phyloP scores from a whole-genome alignment of 495 filamentous ascomycete genomes.

The Hyaloscypha hepaticicola region DNA sequence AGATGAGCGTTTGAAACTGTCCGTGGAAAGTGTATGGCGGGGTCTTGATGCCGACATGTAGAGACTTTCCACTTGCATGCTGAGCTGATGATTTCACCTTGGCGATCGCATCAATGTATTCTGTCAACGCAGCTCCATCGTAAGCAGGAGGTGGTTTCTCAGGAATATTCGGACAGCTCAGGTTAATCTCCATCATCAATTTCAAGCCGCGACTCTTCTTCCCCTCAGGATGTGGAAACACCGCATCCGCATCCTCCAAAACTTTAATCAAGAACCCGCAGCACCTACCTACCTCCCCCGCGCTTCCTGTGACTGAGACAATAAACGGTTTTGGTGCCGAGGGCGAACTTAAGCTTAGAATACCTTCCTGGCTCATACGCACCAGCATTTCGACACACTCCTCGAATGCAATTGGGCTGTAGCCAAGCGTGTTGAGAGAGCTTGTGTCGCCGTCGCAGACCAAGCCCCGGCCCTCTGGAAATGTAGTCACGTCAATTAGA shows the following conservation, averaged over 20 bases:
- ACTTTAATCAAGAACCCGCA: slow-evolving; percentile 37
- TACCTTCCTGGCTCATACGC: slow-evolving; percentile 8
- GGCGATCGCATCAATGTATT: slow-evolving; percentile 48
- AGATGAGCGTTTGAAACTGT: slow-evolving; percentile 55
- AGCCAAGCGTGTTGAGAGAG: slow-evolving; percentile 69
- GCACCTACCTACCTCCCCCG: slow-evolving; percentile 46
- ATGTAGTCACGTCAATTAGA: not conserved
- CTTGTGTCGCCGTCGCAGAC: slow-evolving; percentile 35
- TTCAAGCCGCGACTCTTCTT: slow-evolving; percentile 25
- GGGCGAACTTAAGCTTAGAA: not conserved
- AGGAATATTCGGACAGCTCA: slow-evolving; percentile 72
- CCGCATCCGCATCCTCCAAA: slow-evolving; percentile 10
- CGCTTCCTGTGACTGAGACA: slow-evolving; percentile 64
- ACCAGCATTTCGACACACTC: slow-evolving; percentile 59
- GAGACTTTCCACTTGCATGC: not conserved
- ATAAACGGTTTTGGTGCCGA: slow-evolving; percentile 55
- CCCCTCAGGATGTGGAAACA: not conserved
- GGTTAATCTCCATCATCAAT: slow-evolving; percentile 67
- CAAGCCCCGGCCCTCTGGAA: not conserved
- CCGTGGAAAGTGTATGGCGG: slow-evolving; percentile 68
- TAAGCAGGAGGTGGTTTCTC: slow-evolving; percentile 67
- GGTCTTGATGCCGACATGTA: slow-evolving; percentile 61
- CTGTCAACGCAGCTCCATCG: slow-evolving; percentile 39
- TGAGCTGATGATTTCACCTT: slow-evolving; percentile 6
- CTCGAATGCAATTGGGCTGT: slow-evolving; percentile 64